These are phyloP conservation scores for Sphagnum magellanicum DNA, from an alignment of 228 moss, liverwort and hornwort species.

Conservation along the genomic window DNA sequence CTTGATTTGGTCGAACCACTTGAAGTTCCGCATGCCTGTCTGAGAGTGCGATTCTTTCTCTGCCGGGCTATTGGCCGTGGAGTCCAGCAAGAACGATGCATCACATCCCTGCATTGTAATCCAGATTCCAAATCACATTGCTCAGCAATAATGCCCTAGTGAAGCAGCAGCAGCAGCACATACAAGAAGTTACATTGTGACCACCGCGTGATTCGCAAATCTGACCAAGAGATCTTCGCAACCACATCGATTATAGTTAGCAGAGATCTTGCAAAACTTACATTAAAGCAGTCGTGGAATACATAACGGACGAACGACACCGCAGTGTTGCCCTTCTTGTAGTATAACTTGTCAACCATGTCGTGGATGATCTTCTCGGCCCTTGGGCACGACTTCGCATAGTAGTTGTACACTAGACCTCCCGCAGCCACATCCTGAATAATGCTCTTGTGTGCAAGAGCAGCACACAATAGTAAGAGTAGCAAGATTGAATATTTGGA, in stretches of 20 bases:
- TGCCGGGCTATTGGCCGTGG: constrained; percentile 12
- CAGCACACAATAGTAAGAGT: too few relatives aligned
- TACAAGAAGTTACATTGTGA: too few relatives aligned
- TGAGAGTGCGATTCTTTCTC: constrained; percentile 36
- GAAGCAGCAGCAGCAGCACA: too few relatives aligned
- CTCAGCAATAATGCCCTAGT: too few relatives aligned
- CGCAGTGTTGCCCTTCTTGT: constrained; percentile 47
- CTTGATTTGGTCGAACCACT: constrained; percentile 40
- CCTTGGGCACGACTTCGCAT: constrained; percentile 17
- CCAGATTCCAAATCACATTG: not conserved
- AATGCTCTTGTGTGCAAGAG: too few relatives aligned
- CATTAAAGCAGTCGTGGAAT: constrained; percentile 52
- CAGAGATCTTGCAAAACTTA: not conserved
- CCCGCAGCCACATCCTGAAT: constrained; percentile 12
- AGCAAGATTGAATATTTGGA: too few relatives aligned
- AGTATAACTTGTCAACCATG: constrained; percentile 27
- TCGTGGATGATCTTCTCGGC: constrained; percentile 37
- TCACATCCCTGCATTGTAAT: constrained; percentile 33
- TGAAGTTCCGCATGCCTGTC: constrained; percentile 44
- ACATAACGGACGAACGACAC: constrained; percentile 34
- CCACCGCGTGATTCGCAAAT: too few relatives aligned
- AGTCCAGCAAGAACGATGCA: constrained; percentile 29
- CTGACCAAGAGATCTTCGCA: not conserved
- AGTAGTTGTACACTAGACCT: constrained; percentile 27
- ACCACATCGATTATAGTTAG: not conserved